Conservation (phyloP, 768 basidiomycete genomes). For the Tricholoma flavovirens region DNA sequence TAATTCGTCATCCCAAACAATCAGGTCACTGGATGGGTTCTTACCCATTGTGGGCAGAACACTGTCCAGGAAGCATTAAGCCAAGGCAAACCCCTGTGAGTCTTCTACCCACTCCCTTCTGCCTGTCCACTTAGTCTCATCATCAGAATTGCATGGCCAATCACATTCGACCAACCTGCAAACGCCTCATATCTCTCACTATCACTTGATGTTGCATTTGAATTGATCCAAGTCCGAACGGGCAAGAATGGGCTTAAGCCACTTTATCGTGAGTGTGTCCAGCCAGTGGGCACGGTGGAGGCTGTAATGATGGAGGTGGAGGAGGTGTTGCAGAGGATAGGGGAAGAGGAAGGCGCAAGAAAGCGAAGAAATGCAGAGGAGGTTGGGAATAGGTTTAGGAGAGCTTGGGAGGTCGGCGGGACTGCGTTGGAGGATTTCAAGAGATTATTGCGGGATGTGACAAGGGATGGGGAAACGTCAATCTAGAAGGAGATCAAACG, state of each 20-base stretch:
- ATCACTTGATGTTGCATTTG: slow-evolving; percentile 15
- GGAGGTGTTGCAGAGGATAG: background rate
- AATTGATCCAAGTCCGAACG: slow-evolving; percentile 16
- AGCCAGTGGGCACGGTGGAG: slow-evolving; percentile 12
- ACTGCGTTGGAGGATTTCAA: background rate
- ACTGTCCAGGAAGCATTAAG: slow-evolving; percentile 16
- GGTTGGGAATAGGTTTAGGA: background rate
- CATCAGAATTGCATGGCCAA: slow-evolving; percentile 19
- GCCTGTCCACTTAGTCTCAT: background rate
- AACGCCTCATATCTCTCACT: slow-evolving; percentile 11
- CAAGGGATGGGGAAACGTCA: background rate
- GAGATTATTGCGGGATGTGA: background rate
- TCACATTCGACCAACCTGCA: slow-evolving; percentile 15
- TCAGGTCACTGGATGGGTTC: slow-evolving; percentile 21
- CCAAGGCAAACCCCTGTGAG: slow-evolving; percentile 18
- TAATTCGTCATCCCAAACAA: background rate
- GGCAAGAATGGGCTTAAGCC: slow-evolving; percentile 11
- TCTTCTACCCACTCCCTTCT: background rate
- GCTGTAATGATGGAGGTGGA: slow-evolving; percentile 13
- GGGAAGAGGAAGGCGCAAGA: background rate
- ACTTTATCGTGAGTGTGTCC: slow-evolving; percentile 5
- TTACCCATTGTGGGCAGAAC: slow-evolving; percentile 19
- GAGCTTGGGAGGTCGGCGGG: background rate
- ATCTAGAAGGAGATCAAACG: too few species aligned
- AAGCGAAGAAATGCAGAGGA: background rate